Conservation (phyloP, 75 land plant species). For the Isoetes taiwanensis region DNA sequence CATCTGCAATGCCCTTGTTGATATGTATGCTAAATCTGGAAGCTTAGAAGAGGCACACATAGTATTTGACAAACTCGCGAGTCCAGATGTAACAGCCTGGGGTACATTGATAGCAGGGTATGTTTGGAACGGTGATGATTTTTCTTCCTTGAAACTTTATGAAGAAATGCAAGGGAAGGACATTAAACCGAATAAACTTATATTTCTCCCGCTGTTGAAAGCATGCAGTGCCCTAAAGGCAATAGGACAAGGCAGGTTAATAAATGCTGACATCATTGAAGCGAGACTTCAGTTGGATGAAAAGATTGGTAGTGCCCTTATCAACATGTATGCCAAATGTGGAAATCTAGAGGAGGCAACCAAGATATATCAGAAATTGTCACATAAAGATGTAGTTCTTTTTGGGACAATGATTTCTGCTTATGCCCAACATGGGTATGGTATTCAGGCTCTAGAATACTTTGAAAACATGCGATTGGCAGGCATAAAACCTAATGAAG, state of each 20-base stretch:
- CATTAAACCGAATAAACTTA: no score
- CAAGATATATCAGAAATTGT: conserved; percentile 6
- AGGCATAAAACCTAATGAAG: conserved; percentile 5
- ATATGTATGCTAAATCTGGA: no score
- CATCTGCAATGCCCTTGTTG: no score
- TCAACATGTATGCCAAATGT: conserved; percentile 6
- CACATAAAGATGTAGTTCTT: conserved; percentile 7
- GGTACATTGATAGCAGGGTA: no score
- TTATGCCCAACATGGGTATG: conserved; percentile 2
- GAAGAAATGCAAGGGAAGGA: no score
- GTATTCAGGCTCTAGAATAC: not conserved
- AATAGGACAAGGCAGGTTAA: not conserved
- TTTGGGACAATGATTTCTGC: conserved; percentile 16
- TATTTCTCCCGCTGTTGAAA: no score
- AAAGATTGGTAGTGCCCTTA: not conserved
- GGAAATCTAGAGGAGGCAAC: conserved; percentile 9
- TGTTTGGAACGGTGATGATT: no score
- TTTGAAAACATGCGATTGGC: not conserved
- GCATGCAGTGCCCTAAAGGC: not conserved
- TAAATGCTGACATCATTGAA: conserved; percentile 10
- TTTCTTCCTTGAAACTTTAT: no score
- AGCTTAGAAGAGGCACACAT: no score
- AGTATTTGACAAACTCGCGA: no score
- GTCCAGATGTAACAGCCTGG: no score
- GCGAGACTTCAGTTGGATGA: not conserved